These are phyloP conservation scores for Neofusicoccum parvum DNA, from an alignment of 2,329 filamentous ascomycete species.

Conservation along the genomic window DNA sequence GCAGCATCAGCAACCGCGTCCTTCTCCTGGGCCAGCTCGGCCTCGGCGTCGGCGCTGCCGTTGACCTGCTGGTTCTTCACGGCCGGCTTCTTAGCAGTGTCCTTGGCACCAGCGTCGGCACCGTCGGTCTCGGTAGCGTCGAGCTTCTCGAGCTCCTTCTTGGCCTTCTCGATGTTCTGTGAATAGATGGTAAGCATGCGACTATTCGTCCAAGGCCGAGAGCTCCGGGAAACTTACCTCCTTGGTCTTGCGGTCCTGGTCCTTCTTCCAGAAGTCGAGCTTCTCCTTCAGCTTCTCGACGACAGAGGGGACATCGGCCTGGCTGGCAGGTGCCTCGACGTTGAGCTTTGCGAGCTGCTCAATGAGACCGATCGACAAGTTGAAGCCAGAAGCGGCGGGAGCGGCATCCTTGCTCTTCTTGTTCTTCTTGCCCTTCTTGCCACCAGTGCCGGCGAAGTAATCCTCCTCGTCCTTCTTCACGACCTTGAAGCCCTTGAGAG, in stretches of 20 bases:
- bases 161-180: constrained; percentile 94
- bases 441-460: constrained; percentile 72
- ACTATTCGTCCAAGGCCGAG: constrained; percentile 21
- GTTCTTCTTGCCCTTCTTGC: constrained; percentile 88
- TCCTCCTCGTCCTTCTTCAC: constrained; percentile 86
- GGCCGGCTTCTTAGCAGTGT: constrained; percentile 57
- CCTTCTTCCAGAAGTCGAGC: constrained; percentile 85
- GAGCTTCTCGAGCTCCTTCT: constrained; percentile 90
- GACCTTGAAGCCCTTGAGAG: constrained; percentile 81
- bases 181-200: not conserved
- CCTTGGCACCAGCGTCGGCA: constrained; percentile 55
- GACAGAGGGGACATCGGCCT: constrained; percentile 75
- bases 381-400: constrained; percentile 66
- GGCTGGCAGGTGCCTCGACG: constrained; percentile 84
- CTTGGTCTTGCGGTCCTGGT: constrained; percentile 87
- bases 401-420: constrained; percentile 65
- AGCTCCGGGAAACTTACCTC: constrained; percentile 64
- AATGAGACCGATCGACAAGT: constrained; percentile 85
- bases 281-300: constrained; percentile 92
- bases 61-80: constrained; percentile 56
- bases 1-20: constrained; percentile 61
- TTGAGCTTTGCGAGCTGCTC: constrained; percentile 84
- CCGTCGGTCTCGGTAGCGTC: constrained; percentile 64
- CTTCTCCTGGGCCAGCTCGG: constrained; percentile 59
- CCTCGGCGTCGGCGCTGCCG: constrained; percentile 54